phyloP scores from a whole-genome alignment of 1,284 basidiomycete species.

The Irpex sp. region DNA sequence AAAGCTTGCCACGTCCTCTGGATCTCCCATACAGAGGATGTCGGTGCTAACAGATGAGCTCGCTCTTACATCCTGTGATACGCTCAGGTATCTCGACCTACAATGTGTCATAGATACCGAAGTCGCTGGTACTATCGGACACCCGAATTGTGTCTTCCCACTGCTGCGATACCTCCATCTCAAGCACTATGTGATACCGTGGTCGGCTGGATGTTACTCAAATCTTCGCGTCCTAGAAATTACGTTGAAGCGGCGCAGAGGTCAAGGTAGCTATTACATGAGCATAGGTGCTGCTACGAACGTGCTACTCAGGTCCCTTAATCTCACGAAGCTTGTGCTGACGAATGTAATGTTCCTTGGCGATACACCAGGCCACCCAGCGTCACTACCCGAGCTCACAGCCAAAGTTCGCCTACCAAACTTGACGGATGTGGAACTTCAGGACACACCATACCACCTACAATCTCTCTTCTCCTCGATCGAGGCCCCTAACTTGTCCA shows the following conservation, averaged over 20 bases:
- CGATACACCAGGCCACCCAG: neutral
- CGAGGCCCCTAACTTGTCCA: neutral
- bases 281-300: neutral
- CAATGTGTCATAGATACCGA: too few species aligned
- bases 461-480: neutral
- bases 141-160: neutral
- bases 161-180: neutral
- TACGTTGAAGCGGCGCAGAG: neutral
- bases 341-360: neutral
- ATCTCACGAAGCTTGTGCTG: neutral
- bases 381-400: neutral
- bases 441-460: neutral
- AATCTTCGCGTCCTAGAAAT: neutral
- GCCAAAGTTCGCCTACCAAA: neutral
- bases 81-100: too few species aligned
- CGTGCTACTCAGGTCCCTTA: neutral
- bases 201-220: neutral
- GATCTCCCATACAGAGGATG: too few species aligned
- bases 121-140: too few species aligned
- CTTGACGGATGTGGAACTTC: neutral
- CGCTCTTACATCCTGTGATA: too few species aligned
- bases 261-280: neutral
- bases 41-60: too few species aligned
- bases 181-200: neutral
- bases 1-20: too few species aligned